phyloP scores from a whole-genome alignment of 2,329 filamentous ascomycete species.

The Penicillium brasilianum region DNA sequence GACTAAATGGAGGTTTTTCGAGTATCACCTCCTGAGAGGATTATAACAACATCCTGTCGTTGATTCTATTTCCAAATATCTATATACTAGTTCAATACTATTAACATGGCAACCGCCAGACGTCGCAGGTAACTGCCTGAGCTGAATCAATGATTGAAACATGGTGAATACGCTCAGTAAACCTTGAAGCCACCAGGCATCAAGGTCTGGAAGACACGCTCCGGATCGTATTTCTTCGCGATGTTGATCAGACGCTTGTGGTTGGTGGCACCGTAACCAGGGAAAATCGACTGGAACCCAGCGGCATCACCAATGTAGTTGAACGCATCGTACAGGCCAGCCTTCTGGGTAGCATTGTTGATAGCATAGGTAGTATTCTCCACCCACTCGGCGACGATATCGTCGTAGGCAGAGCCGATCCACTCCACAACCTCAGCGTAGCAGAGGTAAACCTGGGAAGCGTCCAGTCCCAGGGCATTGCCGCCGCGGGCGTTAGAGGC shows the following conservation, averaged over 20 bases:
- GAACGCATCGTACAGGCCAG: conserved; percentile 37
- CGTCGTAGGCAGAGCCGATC: conserved; percentile 34
- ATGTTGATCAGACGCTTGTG: conserved; percentile 36
- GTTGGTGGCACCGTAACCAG: conserved; percentile 44
- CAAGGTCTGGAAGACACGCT: conserved; percentile 44
- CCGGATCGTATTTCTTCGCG: conserved; percentile 45
- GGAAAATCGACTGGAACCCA: conserved; percentile 44
- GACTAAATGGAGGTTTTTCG: neutral
- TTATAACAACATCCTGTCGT: neutral
- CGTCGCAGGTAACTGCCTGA: neutral
- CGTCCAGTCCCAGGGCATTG: conserved; percentile 35
- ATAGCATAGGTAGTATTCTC: conserved; percentile 38
- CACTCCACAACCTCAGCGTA: conserved; percentile 47
- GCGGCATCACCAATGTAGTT: conserved; percentile 43
- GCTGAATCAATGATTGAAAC: neutral
- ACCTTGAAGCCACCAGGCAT: conserved; percentile 50
- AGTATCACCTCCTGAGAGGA: neutral
- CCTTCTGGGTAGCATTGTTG: conserved; percentile 34
- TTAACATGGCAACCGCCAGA: neutral
- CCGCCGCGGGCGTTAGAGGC: conserved; percentile 33
- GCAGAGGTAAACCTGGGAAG: conserved; percentile 46
- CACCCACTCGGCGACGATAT: conserved; percentile 41
- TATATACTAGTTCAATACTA: neutral
- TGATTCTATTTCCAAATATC: neutral
- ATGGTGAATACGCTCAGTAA: conserved; percentile 20